These are phyloP conservation scores for Rubia balearica DNA, from an alignment of 305 asterid species.

Conservation along the genomic window DNA sequence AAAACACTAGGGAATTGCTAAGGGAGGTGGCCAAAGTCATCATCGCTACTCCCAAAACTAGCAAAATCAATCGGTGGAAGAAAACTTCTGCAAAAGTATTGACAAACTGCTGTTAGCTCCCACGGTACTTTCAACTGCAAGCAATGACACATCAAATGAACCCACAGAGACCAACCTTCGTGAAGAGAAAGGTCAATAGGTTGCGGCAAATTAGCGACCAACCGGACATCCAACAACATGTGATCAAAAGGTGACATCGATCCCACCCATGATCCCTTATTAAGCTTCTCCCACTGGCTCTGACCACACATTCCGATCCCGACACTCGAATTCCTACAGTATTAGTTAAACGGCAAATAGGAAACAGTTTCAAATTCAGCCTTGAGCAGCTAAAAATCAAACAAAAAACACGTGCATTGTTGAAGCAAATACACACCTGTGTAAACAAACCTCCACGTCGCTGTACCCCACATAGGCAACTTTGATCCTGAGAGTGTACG, in stretches of 20 bases:
- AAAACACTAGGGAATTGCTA: slow-evolving; percentile 73
- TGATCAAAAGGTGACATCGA: slow-evolving; percentile 88
- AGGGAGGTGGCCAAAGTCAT: slow-evolving; percentile 61
- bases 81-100: slow-evolving; percentile 53
- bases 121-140: background rate
- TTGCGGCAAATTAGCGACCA: slow-evolving; percentile 42
- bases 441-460: slow-evolving; percentile 65
- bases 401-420: background rate
- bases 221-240: slow-evolving; percentile 66
- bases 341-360: background rate
- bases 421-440: slow-evolving; percentile 45
- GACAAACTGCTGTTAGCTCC: slow-evolving; percentile 7
- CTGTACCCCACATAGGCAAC: slow-evolving; percentile 38
- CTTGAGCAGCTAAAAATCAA: background rate
- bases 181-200: slow-evolving; percentile 59
- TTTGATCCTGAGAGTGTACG: slow-evolving; percentile 57
- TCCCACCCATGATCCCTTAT: slow-evolving; percentile 57
- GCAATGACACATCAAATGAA: slow-evolving; percentile 4
- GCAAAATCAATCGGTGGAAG: slow-evolving; percentile 54
- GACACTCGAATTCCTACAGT: slow-evolving; percentile 60
- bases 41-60: slow-evolving; percentile 51
- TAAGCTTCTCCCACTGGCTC: slow-evolving; percentile 71
- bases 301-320: slow-evolving; percentile 74
- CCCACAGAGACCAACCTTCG: slow-evolving; percentile 54
- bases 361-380: background rate